A percentile compares a stretch with the other conserved stretches of the same genome.
phyloP scores from a whole-genome alignment of 305 asterid species.

The Fraxinus latifolia region DNA sequence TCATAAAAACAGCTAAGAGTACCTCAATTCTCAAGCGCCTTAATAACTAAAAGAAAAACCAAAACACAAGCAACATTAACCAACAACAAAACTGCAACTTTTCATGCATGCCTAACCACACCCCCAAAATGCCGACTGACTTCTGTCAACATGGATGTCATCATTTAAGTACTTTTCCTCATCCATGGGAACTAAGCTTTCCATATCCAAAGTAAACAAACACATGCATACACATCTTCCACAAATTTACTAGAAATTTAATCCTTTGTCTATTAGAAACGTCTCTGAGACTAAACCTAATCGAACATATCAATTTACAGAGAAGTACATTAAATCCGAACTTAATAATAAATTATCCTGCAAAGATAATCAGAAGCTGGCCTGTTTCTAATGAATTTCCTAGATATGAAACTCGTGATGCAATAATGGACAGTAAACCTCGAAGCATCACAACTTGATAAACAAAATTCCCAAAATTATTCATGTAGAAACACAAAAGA shows the following conservation, averaged over 20 bases:
- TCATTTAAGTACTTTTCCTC: neutral
- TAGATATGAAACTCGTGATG: neutral
- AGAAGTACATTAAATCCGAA: neutral
- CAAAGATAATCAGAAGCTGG: neutral
- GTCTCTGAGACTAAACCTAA: neutral
- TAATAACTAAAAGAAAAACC: neutral
- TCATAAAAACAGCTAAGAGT: neutral
- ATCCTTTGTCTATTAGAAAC: neutral
- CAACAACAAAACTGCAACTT: neutral
- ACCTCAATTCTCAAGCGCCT: neutral
- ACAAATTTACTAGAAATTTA: neutral
- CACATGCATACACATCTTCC: neutral
- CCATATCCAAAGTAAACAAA: neutral
- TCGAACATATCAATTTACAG: neutral
- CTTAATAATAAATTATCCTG: neutral
- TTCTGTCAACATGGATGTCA: neutral
- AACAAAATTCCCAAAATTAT: neutral
- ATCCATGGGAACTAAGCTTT: neutral
- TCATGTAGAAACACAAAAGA: neutral
- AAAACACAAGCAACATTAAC: neutral
- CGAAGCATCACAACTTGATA: neutral
- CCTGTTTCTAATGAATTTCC: neutral
- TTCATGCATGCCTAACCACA: neutral
- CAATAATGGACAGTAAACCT: conserved; percentile 1
- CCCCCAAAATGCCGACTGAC: neutral